These are phyloP conservation scores for Amorphotheca resinae DNA, from an alignment of 495 filamentous ascomycete species.

Conservation along the genomic window DNA sequence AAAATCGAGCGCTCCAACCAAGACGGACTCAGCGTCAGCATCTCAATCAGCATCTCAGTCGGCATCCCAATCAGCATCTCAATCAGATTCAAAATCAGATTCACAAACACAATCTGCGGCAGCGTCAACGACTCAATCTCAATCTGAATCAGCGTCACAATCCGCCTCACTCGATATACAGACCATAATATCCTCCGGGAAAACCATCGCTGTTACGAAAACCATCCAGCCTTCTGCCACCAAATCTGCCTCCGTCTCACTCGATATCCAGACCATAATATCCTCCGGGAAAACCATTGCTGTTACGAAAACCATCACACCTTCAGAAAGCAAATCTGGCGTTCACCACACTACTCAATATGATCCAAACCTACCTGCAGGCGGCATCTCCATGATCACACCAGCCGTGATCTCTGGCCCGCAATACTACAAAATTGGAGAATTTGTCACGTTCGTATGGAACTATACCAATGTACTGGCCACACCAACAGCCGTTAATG, in stretches of 20 bases:
- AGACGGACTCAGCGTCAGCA: background rate
- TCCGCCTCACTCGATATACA: background rate
- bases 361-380: constrained; percentile 50
- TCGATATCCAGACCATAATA: background rate
- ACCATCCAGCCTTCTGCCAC: background rate
- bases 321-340: constrained; percentile 12
- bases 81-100: background rate
- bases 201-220: background rate
- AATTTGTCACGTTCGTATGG: constrained; percentile 78
- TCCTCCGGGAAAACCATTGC: background rate
- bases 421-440: constrained; percentile 80
- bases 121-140: too few relatives aligned
- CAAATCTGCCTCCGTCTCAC: background rate
- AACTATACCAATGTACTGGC: constrained; percentile 84
- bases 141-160: background rate
- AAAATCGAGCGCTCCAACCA: background rate
- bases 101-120: background rate
- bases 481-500: constrained; percentile 66
- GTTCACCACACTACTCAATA: constrained; percentile 39
- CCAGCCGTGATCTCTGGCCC: constrained; percentile 45
- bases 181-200: background rate
- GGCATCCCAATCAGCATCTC: background rate
- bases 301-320: background rate
- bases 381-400: constrained; percentile 72
- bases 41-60: constrained; percentile 1